Evolutionary conservation across 306 rosid species (phyloP).

Genomic region (Elaeagnus macrophylla): DNA sequence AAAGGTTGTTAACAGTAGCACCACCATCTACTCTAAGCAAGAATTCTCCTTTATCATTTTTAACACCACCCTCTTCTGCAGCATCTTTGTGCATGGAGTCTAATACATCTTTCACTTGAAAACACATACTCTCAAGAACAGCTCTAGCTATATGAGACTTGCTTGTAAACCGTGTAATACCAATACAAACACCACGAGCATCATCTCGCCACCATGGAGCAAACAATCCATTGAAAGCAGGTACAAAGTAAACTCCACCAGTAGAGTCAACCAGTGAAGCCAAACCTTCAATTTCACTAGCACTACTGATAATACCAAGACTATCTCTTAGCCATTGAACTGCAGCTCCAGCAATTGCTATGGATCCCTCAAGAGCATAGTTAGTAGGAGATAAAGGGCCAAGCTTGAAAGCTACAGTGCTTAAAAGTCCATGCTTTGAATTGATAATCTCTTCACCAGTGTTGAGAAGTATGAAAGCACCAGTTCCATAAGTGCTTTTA

Average conservation of each 20-base stretch:
- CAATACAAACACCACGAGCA: slow-evolving; percentile 84
- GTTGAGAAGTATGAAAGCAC: slow-evolving; percentile 84
- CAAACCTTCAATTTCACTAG: slow-evolving; percentile 60
- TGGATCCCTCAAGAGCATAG: slow-evolving; percentile 93
- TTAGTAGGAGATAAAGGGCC: slow-evolving; percentile 52
- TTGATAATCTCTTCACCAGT: slow-evolving; percentile 52
- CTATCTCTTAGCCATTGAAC: slow-evolving; percentile 95
- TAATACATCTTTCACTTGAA: slow-evolving; percentile 85
- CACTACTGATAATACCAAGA: slow-evolving; percentile 60
- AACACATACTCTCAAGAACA: slow-evolving; percentile 91
- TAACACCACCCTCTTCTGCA: slow-evolving; percentile 22
- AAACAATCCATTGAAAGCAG: slow-evolving; percentile 85
- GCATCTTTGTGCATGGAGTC: slow-evolving; percentile 82
- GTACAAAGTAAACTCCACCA: slow-evolving; percentile 83
- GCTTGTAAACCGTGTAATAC: slow-evolving; percentile 68
- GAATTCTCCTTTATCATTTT: slow-evolving; percentile 33
- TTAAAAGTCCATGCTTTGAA: slow-evolving; percentile 70
- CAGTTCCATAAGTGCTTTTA: slow-evolving; percentile 87
- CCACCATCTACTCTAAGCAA: slow-evolving; percentile 89
- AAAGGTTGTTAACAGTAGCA: slow-evolving; percentile 61
- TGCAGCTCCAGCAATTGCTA: slow-evolving; percentile 97
- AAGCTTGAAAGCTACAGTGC: slow-evolving; percentile 77
- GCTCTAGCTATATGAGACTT: slow-evolving; percentile 88
- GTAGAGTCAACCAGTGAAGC: slow-evolving; percentile 55
- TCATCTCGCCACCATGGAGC: slow-evolving; percentile 99